These are phyloP conservation scores for Nicotiana benthamiana DNA, from an alignment of 257 asterid species.

Conservation along the genomic window DNA sequence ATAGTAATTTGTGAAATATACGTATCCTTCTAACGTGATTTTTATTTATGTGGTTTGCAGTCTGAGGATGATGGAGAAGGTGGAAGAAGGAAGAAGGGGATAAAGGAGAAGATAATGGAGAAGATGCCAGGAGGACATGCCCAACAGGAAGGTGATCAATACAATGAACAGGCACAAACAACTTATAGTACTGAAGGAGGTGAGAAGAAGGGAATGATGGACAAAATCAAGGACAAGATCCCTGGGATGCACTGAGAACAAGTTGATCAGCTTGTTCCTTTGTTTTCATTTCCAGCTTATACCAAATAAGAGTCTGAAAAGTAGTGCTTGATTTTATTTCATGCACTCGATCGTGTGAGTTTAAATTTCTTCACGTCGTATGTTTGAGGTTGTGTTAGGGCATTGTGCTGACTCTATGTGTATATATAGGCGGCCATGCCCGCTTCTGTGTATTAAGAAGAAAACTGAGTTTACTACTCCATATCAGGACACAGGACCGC, in stretches of 20 bases:
- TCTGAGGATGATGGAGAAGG: slow-evolving; percentile 47
- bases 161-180: not conserved
- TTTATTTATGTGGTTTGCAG: slow-evolving; percentile 3
- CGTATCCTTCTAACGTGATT: not conserved
- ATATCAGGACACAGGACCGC: not conserved
- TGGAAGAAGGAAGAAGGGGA: slow-evolving; percentile 38
- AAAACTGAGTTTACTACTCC: not conserved
- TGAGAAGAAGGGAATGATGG: slow-evolving; percentile 79
- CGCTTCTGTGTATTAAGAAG: not conserved
- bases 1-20: not conserved
- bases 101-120: slow-evolving; percentile 38
- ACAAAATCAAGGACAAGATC: slow-evolving; percentile 72
- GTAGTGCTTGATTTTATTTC: not conserved
- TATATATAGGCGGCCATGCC: not conserved
- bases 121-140: slow-evolving; percentile 42
- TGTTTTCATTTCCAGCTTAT: not conserved
- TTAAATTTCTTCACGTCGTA: not conserved
- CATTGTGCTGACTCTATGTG: not conserved
- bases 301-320: not conserved
- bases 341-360: not conserved
- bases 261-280: not conserved
- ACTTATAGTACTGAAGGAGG: slow-evolving; percentile 9
- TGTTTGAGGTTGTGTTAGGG: not conserved
- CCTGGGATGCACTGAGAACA: slow-evolving; percentile 30
- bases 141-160: slow-evolving; percentile 12